phyloP scores from a whole-genome alignment of 768 basidiomycete genomes.

The Naganishia vishniacii region DNA sequence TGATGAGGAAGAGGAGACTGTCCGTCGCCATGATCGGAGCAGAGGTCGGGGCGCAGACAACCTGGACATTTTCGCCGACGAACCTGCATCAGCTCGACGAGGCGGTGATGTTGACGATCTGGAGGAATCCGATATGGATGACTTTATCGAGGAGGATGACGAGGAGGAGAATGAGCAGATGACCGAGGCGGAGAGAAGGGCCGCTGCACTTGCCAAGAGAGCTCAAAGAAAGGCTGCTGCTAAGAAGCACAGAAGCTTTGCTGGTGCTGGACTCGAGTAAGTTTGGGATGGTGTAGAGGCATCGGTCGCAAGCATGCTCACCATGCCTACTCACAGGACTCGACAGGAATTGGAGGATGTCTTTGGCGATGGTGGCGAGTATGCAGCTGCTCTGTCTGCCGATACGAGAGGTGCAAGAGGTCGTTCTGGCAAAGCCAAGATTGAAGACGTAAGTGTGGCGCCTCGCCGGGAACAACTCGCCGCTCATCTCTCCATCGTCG shows the following conservation, averaged over 20 bases:
- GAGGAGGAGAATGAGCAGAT: slow-evolving; percentile 57
- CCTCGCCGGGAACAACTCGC: too few relatives aligned
- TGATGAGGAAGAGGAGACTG: slow-evolving; percentile 55
- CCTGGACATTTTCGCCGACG: slow-evolving; percentile 73
- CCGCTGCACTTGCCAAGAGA: slow-evolving; percentile 33
- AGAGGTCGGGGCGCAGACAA: slow-evolving; percentile 57
- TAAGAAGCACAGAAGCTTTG: slow-evolving; percentile 59
- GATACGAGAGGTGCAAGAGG: slow-evolving; percentile 54
- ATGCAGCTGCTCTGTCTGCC: slow-evolving; percentile 77
- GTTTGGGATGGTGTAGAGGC: slow-evolving; percentile 39
- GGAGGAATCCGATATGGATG: slow-evolving; percentile 53
- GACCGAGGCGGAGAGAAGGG: slow-evolving; percentile 57
- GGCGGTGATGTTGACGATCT: slow-evolving; percentile 60
- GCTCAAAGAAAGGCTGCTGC: slow-evolving; percentile 60
- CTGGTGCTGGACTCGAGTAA: slow-evolving; percentile 77
- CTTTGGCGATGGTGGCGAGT: slow-evolving; percentile 93
- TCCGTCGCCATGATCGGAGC: slow-evolving; percentile 25
- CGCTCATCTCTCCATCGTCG: slow-evolving; percentile 5
- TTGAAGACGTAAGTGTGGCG: slow-evolving; percentile 32
- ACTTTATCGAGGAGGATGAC: slow-evolving; percentile 60
- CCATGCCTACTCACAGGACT: slow-evolving; percentile 55
- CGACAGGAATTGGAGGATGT: slow-evolving; percentile 95
- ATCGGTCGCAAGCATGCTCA: background rate
- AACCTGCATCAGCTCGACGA: slow-evolving; percentile 53
- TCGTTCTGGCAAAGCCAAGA: slow-evolving; percentile 59